Evolutionary conservation across 306 rosid species (phyloP).

Genomic region (Vigna nakashimae): DNA sequence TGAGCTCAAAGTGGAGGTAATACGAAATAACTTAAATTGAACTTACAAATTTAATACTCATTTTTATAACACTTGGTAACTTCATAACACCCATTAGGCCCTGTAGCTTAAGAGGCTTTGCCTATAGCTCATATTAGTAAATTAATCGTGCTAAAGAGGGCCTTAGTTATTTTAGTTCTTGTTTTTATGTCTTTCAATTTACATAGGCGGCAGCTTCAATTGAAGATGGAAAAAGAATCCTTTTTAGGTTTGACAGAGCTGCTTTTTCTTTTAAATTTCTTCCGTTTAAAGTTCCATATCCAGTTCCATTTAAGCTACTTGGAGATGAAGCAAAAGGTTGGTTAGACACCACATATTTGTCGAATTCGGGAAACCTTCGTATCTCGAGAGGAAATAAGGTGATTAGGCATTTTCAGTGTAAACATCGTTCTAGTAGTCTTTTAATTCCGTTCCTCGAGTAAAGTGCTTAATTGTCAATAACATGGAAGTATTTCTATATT

Average conservation of each 20-base stretch:
- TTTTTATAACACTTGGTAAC: slow-evolving; percentile 1
- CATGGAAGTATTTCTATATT: slow-evolving; percentile 28
- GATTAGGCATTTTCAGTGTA: slow-evolving; percentile 43
- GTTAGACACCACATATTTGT: slow-evolving; percentile 94
- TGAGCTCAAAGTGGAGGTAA: slow-evolving; percentile 98
- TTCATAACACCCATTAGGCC: background rate
- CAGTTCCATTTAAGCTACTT: slow-evolving; percentile 91
- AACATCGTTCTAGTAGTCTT: slow-evolving; percentile 2
- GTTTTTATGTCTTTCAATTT: slow-evolving; percentile 30
- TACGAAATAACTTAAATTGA: slow-evolving; percentile 38
- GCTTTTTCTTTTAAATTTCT: slow-evolving; percentile 84
- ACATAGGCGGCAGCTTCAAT: slow-evolving; percentile 84
- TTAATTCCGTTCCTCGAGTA: slow-evolving; percentile 21
- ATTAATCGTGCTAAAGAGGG: background rate
- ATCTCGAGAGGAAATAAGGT: slow-evolving; percentile 98
- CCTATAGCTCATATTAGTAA: slow-evolving; percentile 1
- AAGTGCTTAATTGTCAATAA: slow-evolving; percentile 26
- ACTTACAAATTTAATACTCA: slow-evolving; percentile 38
- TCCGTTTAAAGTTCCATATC: slow-evolving; percentile 99
- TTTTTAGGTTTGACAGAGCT: slow-evolving; percentile 89
- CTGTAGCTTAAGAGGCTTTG: slow-evolving; percentile 15
- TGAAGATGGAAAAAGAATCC: slow-evolving; percentile 86
- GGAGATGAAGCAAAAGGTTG: slow-evolving; percentile 99
- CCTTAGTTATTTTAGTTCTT: slow-evolving; percentile 14
- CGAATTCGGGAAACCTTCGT: slow-evolving; percentile 86